Conservation (phyloP, 176 grass and related monocot species). For the Lolium perenne region DNA sequence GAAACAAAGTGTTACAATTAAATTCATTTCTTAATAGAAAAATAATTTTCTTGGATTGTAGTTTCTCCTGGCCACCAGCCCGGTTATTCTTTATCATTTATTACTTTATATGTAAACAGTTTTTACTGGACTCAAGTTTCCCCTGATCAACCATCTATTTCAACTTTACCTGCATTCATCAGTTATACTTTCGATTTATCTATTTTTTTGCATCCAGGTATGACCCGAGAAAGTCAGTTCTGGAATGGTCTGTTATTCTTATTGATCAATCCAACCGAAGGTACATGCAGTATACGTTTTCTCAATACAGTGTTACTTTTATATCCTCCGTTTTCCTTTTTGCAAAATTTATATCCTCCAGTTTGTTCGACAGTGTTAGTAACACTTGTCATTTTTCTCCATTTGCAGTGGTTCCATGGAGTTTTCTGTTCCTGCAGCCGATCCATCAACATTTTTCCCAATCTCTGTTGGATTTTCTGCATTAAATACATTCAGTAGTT, state of each 20-base stretch:
- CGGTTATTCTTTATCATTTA: background rate
- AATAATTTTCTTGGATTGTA: background rate
- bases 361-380: slow-evolving; percentile 18
- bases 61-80: background rate
- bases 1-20: background rate
- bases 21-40: slow-evolving; percentile 21
- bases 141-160: background rate
- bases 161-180: slow-evolving; percentile 8
- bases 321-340: background rate
- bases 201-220: slow-evolving; percentile 58
- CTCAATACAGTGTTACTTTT: background rate
- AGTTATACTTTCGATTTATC: slow-evolving; percentile 16
- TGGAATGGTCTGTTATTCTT: slow-evolving; percentile 89
- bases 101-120: background rate
- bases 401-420: slow-evolving; percentile 87
- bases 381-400: slow-evolving; percentile 25
- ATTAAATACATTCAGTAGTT: slow-evolving; percentile 71
- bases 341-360: background rate
- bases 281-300: slow-evolving; percentile 43
- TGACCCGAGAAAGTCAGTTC: slow-evolving; percentile 71
- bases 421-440: slow-evolving; percentile 75
- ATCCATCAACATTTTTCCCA: slow-evolving; percentile 78
- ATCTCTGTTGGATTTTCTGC: slow-evolving; percentile 80
- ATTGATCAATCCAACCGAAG: slow-evolving; percentile 84
- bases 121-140: background rate